Base-by-base conservation (phyloP, 1,284 basidiomycete genomes). In the Tilletiaria anomala region DNA sequence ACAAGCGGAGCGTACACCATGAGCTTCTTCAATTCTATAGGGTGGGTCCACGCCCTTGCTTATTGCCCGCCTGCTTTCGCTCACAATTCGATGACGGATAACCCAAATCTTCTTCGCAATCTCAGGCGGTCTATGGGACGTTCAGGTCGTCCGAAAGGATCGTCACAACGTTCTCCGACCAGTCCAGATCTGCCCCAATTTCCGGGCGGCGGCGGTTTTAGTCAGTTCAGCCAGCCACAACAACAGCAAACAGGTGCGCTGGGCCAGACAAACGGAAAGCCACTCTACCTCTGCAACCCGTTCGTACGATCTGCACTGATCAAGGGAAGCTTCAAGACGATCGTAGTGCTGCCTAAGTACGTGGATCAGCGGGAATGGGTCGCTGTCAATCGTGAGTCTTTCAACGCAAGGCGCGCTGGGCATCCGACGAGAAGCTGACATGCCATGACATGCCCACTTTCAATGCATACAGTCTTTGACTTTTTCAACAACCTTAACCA, bases 301-400 rank as follows among this genome's bases (percentile, higher is more conserved):
- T 97, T 99, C 64, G 87, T 91, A 40, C 88, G 94, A 61, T 85
- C 88, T 1, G 87, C 91, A 1, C 75, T 99, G 21, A 89, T 99
- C 53, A 96, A 94, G 69, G 91, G 91, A 14, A 91, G 87, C 66
- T 94, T 96, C 73, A 94, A 94, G 72, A 96, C 89, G 1, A 96
- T 97, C 56, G 88, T 96, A 31, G 84, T 88, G 71, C 76, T 93
- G 26, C 93, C 93, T 15, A 94, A 94, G 68, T 96, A 68, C 43
- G 52, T 60, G 39, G 61, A 68, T 22, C 55, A 53, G 6, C 60
- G 59, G 42, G 93, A 97, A 70, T 97, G 93, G 93, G 86, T 97
- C 22, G 91, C 89, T 1, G 82, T 93, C 45, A 94, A 96, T 65
- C 76, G 88, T 94, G 65, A 65, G 84, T 56, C 5, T 31, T 6